phyloP scores from a whole-genome alignment of 2,329 filamentous ascomycete species.

The Claviceps sp. region DNA sequence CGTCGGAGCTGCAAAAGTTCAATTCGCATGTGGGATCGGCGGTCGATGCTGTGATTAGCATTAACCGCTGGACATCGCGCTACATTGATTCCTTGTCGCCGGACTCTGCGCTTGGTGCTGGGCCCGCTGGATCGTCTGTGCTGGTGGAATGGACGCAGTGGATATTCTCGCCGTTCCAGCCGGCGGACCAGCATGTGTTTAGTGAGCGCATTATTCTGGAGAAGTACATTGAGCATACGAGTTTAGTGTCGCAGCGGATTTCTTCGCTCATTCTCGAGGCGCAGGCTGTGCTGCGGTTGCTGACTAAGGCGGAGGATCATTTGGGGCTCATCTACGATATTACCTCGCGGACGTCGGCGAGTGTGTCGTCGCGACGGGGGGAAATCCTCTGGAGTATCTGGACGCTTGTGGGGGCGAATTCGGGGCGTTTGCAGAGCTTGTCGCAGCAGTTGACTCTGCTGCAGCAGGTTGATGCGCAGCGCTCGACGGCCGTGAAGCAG shows the following conservation, averaged over 20 bases:
- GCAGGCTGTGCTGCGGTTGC: conserved; percentile 49
- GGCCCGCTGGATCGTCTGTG: conserved; percentile 19
- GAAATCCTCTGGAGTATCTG: conserved; percentile 58
- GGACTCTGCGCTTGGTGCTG: conserved; percentile 14
- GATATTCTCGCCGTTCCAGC: conserved; percentile 50
- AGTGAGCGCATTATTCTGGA: conserved; percentile 50
- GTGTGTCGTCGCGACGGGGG: conserved; percentile 44
- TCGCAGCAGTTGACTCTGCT: conserved; percentile 52
- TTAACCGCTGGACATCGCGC: conserved; percentile 62
- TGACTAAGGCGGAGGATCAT: conserved; percentile 55
- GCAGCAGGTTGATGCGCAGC: conserved; percentile 50
- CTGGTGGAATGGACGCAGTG: conserved; percentile 28
- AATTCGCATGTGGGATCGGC: conserved; percentile 63
- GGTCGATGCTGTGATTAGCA: conserved; percentile 61
- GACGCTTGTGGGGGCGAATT: conserved; percentile 62
- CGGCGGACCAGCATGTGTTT: conserved; percentile 28
- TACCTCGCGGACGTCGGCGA: conserved; percentile 47
- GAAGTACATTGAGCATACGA: conserved; percentile 62
- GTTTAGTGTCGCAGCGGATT: conserved; percentile 57
- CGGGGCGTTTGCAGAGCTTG: conserved; percentile 44
- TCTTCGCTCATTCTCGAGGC: conserved; percentile 54
- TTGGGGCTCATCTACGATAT: conserved; percentile 58
- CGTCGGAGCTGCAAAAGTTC: conserved; percentile 57
- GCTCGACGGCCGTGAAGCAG: conserved; percentile 51
- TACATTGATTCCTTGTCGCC: conserved; percentile 49